Base-by-base conservation (phyloP, 176 grass and related monocot genomes). In the Ensete glaucum region DNA sequence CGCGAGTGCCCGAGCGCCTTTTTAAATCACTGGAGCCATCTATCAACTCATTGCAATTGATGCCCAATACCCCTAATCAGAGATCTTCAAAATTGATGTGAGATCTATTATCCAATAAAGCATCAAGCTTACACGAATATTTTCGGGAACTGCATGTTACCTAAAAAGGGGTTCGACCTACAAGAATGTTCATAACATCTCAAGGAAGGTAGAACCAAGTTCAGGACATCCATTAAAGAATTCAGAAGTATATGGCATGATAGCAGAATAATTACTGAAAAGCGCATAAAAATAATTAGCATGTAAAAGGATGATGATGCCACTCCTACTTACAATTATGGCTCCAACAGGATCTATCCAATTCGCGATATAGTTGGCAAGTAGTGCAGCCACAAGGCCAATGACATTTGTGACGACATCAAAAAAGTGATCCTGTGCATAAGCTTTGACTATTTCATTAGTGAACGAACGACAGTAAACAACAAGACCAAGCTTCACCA, bases 401-500 rank as follows among this genome's bases (percentile, higher is more conserved):
- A 97, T 93, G n/a, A 92, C 6, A 83, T 97, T 97, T 23, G 93
- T 97, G 21, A 97, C 88, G 15, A 93, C 93, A 80, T 97, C 90
- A 1, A 97, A 97, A 62, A 97, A 88, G 77, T 97, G 93, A 66
- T 97, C 93, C 67, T 97, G 87, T 16, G 93, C 93, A 83, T 93
- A 97, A 58, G 93, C 93, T 72, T 92, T 97, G 64, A 97, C 90
- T 1, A 97, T 97, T 83, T 93, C 88, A 8, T 97, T 93, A 19
- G 87, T 85, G 79, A 97, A 97, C 20, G 89, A 80, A 19, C 93
- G 93, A 27, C 93, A 97, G 63, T 97, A 97, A 43, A 93, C 2
- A 64, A 79, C 83, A 5, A 97, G 83, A 49, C 52, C 80, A 71
- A 97, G 87, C 64, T 97, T 97, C 71, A 97, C 93, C 67, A 93